Evolutionary conservation across 148 eudicot species (phyloP).

Genomic region (Dysphania ambrosioides): DNA sequence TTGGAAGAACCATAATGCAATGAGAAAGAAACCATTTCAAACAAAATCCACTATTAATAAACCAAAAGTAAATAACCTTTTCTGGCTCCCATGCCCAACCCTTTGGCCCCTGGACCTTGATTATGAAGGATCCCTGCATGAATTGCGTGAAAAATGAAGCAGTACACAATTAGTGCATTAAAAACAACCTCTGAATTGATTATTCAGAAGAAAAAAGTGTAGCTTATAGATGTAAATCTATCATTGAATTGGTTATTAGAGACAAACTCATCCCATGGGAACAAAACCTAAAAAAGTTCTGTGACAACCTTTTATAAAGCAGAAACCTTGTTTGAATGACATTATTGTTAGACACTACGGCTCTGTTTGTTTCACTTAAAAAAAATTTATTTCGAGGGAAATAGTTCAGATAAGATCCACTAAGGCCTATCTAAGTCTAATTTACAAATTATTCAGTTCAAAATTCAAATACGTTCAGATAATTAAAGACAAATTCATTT

Average conservation of each 20-base stretch:
- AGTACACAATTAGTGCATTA: not conserved
- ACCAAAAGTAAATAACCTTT: conserved; percentile 50
- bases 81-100: conserved; percentile 98
- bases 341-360: not conserved
- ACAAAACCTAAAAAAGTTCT: not conserved
- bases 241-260: not conserved
- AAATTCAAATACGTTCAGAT: too few species aligned
- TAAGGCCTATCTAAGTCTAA: not conserved
- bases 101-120: conserved; percentile 85
- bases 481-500: too few species aligned
- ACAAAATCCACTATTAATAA: conserved; percentile 3
- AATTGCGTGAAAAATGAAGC: conserved; percentile 10
- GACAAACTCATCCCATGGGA: not conserved
- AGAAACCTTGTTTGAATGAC: not conserved
- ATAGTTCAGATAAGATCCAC: not conserved
- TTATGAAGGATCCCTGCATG: conserved; percentile 83
- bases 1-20: conserved; percentile 11
- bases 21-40: conserved; percentile 10
- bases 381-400: not conserved
- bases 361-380: not conserved
- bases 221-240: not conserved
- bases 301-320: not conserved
- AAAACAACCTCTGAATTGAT: too few species aligned
- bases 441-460: too few species aligned
- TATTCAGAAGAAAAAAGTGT: not conserved